A percentile compares a stretch with the other conserved stretches of the same genome.
These are phyloP conservation scores for Trichoderma sp. DNA, from an alignment of 2,329 filamentous ascomycete species.

Conservation along the genomic window DNA sequence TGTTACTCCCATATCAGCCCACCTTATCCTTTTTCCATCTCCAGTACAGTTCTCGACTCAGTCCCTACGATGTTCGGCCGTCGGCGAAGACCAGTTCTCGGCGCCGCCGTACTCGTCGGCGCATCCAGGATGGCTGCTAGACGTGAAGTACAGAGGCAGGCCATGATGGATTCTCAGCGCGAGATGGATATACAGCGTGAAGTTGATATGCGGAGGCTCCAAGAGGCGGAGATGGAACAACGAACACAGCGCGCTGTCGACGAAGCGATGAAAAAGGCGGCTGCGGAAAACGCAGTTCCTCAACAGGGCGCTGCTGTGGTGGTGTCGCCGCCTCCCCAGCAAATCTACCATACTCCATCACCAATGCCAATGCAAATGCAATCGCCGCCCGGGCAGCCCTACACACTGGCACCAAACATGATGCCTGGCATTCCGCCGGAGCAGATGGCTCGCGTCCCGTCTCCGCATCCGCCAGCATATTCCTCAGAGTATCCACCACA, in stretches of 20 bases:
- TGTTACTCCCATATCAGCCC: neutral
- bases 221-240: neutral
- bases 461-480: neutral
- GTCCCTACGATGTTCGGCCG: neutral
- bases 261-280: neutral
- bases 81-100: conserved; percentile 2
- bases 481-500: neutral
- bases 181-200: neutral
- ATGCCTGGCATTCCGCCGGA: neutral
- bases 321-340: neutral
- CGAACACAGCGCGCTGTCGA: conserved; percentile 1
- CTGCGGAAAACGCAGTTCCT: neutral
- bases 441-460: neutral
- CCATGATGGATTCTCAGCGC: neutral
- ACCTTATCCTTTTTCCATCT: neutral
- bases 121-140: neutral
- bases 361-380: conserved; percentile 9
- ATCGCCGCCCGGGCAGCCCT: neutral
- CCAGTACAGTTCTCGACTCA: neutral
- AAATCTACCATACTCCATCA: neutral
- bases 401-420: neutral
- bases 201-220: neutral
- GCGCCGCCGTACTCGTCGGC: neutral
- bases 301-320: neutral
- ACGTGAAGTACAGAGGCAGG: neutral